Percentiles rank a stretch among this genome's conserved stretches.
Evolutionary conservation across 2,329 filamentous ascomycete genomes (phyloP).

Genomic region (Tolypocladium album): DNA sequence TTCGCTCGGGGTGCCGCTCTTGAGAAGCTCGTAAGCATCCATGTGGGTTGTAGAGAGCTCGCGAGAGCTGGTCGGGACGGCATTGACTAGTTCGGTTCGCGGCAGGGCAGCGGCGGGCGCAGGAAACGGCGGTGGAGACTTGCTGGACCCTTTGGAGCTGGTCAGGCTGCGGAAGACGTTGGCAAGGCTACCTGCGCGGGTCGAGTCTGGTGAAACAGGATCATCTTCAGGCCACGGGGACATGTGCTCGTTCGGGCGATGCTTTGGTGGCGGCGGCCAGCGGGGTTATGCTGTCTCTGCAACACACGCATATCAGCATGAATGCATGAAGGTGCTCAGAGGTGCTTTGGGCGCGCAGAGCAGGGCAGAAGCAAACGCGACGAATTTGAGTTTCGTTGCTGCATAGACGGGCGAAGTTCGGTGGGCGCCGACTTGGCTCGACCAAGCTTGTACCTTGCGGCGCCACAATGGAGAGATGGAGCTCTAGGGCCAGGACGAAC

Average conservation of each 20-base stretch:
- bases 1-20: conserved; percentile 38
- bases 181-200: conserved; percentile 44
- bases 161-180: conserved; percentile 55
- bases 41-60: conserved; percentile 41
- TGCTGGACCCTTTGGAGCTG: conserved; percentile 38
- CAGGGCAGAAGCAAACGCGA: not conserved
- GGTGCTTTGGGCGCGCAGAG: not conserved
- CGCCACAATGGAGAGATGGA: not conserved
- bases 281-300: not conserved
- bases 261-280: not conserved
- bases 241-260: conserved; percentile 38
- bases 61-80: conserved; percentile 24
- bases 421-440: not conserved
- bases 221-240: conserved; percentile 49
- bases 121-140: conserved; percentile 34
- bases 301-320: not conserved
- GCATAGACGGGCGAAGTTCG: not conserved
- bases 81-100: conserved; percentile 34
- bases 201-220: conserved; percentile 42
- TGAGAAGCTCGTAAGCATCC: conserved; percentile 43
- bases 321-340: not conserved
- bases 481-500: not conserved
- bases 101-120: conserved; percentile 25
- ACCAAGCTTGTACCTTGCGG: not conserved
- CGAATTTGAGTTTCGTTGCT: not conserved